A percentile compares a stretch with the other conserved stretches of the same genome.
Evolutionary conservation across 176 grass and related monocot genomes (phyloP).

Genomic region (Rhynchospora pubera): DNA sequence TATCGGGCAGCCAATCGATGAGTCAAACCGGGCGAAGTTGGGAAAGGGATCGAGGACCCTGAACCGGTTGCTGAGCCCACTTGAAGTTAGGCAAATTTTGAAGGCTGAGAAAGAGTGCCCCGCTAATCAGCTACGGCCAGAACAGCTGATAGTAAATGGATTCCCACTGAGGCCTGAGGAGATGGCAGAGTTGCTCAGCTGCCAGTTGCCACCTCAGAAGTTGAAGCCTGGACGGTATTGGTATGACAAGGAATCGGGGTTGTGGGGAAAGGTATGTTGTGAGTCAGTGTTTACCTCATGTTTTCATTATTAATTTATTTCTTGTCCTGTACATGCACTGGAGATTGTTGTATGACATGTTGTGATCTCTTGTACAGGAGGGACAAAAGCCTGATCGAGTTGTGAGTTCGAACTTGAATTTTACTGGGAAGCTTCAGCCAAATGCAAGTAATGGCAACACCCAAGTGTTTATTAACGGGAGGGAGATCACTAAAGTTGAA

Average conservation of each 20-base stretch:
- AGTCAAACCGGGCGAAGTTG: slow-evolving; percentile 61
- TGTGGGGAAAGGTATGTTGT: slow-evolving; percentile 78
- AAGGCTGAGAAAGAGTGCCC: slow-evolving; percentile 88
- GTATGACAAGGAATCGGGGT: slow-evolving; percentile 96
- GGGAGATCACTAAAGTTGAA: slow-evolving; percentile 81
- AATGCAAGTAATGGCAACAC: slow-evolving; percentile 83
- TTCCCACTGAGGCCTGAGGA: slow-evolving; percentile 51
- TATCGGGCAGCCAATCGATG: slow-evolving; percentile 67
- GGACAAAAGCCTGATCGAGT: slow-evolving; percentile 69
- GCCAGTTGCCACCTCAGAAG: slow-evolving; percentile 63
- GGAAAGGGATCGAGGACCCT: slow-evolving; percentile 78
- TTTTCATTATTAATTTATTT: slow-evolving; percentile 1
- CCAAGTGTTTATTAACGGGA: slow-evolving; percentile 84
- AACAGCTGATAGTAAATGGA: slow-evolving; percentile 67
- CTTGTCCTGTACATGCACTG: background rate
- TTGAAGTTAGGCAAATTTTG: slow-evolving; percentile 90
- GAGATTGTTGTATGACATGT: background rate
- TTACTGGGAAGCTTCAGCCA: slow-evolving; percentile 69
- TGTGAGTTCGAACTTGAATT: slow-evolving; percentile 74
- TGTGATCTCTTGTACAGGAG: slow-evolving; percentile 36
- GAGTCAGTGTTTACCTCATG: background rate
- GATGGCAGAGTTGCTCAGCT: slow-evolving; percentile 73
- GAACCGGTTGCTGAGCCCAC: slow-evolving; percentile 47
- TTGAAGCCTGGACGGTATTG: slow-evolving; percentile 94
- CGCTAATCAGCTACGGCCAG: slow-evolving; percentile 84